Conservation (phyloP, 768 basidiomycete species). For the Rubroboletus pulcherrimus region DNA sequence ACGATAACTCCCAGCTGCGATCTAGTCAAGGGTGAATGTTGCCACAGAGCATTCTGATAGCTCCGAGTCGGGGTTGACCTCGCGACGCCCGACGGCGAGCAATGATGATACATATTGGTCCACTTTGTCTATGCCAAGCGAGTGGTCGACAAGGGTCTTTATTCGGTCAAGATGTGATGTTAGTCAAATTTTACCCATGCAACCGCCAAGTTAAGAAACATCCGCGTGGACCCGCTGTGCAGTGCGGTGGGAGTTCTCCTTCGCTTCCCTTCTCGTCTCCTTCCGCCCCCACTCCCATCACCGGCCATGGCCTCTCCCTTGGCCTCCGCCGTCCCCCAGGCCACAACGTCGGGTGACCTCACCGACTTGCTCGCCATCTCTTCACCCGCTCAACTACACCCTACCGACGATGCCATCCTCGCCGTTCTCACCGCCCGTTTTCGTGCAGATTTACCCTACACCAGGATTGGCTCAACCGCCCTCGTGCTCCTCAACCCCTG, state of each 20-base stretch:
- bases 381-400: constrained; percentile 41
- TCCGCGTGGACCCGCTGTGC: constrained; percentile 2
- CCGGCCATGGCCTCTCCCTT: constrained; percentile 39
- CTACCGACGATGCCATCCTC: constrained; percentile 55
- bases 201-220: not conserved
- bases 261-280: constrained; percentile 4
- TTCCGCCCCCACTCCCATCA: constrained; percentile 9
- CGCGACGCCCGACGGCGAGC: too few relatives aligned
- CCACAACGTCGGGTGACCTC: constrained; percentile 46
- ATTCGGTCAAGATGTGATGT: not conserved
- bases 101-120: too few relatives aligned
- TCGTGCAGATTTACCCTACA: constrained; percentile 54
- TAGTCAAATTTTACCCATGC: not conserved
- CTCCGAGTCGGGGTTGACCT: too few relatives aligned
- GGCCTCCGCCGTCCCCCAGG: constrained; percentile 32
- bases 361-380: constrained; percentile 40
- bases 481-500: constrained; percentile 60
- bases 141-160: too few relatives aligned
- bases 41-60: too few relatives aligned
- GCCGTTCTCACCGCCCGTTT: constrained; percentile 54
- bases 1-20: not conserved
- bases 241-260: not conserved
- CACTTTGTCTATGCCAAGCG: too few relatives aligned
- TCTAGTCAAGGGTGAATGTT: not conserved
- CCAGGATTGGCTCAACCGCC: constrained; percentile 45